phyloP scores from a whole-genome alignment of 2,329 filamentous ascomycete genomes.

The Xylaria multiplex region DNA sequence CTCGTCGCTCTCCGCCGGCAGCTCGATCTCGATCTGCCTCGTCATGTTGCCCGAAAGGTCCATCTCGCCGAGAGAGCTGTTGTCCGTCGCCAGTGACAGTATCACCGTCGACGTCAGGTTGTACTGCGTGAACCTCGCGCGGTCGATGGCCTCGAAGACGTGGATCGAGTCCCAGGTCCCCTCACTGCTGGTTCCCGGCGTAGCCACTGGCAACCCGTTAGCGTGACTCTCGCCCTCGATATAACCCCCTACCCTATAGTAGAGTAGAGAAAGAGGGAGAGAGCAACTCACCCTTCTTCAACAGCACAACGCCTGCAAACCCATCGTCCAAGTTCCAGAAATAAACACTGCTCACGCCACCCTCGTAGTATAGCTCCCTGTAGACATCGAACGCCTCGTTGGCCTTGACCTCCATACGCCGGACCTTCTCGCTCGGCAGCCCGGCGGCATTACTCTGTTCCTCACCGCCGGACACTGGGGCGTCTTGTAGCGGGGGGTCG shows the following conservation, averaged over 20 bases:
- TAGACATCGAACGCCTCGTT: slow-evolving; percentile 99
- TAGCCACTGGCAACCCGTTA: slow-evolving; percentile 63
- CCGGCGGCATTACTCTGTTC: slow-evolving; percentile 76
- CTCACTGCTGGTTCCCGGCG: slow-evolving; percentile 71
- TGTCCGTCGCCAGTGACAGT: slow-evolving; percentile 78
- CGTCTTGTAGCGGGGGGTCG: slow-evolving; percentile 79
- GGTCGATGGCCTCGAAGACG: slow-evolving; percentile 96
- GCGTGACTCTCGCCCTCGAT: neutral
- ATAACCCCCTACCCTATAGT: neutral
- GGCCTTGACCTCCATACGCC: slow-evolving; percentile 91
- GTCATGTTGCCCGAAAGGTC: slow-evolving; percentile 98
- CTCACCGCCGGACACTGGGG: slow-evolving; percentile 57
- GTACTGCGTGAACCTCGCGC: slow-evolving; percentile 92
- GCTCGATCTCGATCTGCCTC: slow-evolving; percentile 90
- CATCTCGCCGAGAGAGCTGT: slow-evolving; percentile 76
- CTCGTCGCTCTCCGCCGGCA: slow-evolving; percentile 88
- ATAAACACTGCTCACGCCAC: slow-evolving; percentile 94
- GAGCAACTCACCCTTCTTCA: slow-evolving; percentile 83
- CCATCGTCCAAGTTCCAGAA: slow-evolving; percentile 99
- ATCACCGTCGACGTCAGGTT: slow-evolving; percentile 98
- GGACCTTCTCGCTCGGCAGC: slow-evolving; percentile 87
- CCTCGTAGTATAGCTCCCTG: slow-evolving; percentile 95
- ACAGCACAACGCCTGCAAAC: slow-evolving; percentile 91
- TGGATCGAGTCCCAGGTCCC: slow-evolving; percentile 98
- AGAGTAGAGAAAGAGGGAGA: neutral